Evolutionary conservation across 768 basidiomycete species (phyloP).

Genomic region (Macrolepiota fuliginosa): DNA sequence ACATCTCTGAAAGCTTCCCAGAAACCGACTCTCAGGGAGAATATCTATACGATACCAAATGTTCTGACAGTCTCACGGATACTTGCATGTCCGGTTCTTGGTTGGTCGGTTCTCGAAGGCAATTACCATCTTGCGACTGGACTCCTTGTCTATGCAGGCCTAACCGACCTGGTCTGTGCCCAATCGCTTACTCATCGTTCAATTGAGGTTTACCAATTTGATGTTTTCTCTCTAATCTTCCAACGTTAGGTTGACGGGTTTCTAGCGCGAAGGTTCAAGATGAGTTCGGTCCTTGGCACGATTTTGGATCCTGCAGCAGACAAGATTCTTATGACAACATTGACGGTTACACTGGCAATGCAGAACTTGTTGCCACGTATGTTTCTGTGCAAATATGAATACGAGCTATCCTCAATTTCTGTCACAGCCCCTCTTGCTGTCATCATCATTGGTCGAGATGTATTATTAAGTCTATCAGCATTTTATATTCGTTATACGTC

Average conservation of each 20-base stretch:
- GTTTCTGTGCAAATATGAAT: constrained; percentile 22
- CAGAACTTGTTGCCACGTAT: constrained; percentile 81
- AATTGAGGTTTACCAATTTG: neutral
- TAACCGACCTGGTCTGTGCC: constrained; percentile 80
- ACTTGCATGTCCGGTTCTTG: constrained; percentile 85
- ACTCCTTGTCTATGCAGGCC: constrained; percentile 86
- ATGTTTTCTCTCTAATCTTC: neutral
- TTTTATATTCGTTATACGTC: constrained; percentile 94
- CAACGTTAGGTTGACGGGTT: constrained; percentile 79
- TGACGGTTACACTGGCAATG: constrained; percentile 83
- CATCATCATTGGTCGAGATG: constrained; percentile 87
- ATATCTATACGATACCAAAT: constrained; percentile 95
- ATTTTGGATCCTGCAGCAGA: constrained; percentile 98
- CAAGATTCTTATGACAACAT: constrained; percentile 92
- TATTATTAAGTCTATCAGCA: constrained; percentile 80
- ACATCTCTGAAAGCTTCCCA: constrained; percentile 17
- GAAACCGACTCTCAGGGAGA: constrained; percentile 57
- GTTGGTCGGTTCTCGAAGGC: constrained; percentile 82
- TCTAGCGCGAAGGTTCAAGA: constrained; percentile 82
- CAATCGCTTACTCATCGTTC: neutral
- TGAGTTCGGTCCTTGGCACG: constrained; percentile 90
- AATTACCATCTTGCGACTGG: constrained; percentile 80
- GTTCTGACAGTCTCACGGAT: constrained; percentile 86
- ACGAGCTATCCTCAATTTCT: neutral
- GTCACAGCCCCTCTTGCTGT: constrained; percentile 75